These are phyloP conservation scores for Platismatia glauca DNA, from an alignment of 495 filamentous ascomycete genomes.

Conservation along the genomic window DNA sequence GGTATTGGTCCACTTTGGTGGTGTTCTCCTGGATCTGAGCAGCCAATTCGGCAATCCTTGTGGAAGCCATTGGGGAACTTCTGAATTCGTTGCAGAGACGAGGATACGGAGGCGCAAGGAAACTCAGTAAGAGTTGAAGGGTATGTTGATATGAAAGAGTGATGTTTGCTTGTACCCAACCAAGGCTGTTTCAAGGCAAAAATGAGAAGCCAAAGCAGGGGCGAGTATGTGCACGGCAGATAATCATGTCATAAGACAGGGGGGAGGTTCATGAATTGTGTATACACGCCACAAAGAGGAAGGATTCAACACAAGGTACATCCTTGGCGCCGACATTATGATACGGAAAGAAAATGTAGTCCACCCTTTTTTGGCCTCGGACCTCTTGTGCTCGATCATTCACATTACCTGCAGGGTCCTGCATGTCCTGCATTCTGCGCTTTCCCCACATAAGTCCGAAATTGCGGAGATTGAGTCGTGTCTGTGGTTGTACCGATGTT, in stretches of 20 bases:
- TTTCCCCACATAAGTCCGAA: background rate
- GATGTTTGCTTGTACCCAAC: background rate
- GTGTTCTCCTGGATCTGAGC: constrained; percentile 12
- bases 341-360: background rate
- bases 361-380: background rate
- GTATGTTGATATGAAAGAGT: background rate
- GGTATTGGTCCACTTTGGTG: constrained; percentile 16
- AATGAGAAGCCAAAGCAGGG: background rate
- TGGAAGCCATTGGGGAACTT: background rate
- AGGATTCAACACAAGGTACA: background rate
- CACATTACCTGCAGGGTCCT: background rate
- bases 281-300: no score
- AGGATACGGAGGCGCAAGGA: background rate
- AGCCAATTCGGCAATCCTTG: background rate
- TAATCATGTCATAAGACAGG: no score
- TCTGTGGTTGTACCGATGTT: background rate
- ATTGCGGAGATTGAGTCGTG: background rate
- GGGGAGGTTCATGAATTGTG: background rate
- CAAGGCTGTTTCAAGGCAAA: background rate
- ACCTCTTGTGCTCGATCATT: background rate
- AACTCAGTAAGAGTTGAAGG: background rate
- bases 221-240: background rate
- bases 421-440: background rate
- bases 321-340: background rate
- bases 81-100: background rate